phyloP scores from a whole-genome alignment of 2,329 filamentous ascomycete genomes.

The Intubia oerlemansii region DNA sequence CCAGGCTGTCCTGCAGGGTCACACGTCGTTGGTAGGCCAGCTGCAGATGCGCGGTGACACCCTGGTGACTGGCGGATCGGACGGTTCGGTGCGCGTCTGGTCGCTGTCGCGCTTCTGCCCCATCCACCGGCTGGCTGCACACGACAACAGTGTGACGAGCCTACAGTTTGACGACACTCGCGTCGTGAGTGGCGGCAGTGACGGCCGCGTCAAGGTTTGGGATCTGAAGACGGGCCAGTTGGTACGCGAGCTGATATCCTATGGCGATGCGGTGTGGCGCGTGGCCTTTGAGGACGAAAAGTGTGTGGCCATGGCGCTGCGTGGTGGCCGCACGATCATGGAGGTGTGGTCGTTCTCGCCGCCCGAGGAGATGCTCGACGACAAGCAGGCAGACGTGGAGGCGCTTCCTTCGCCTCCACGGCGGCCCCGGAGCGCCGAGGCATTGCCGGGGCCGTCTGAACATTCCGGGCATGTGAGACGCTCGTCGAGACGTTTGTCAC shows the following conservation, averaged over 20 bases:
- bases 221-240: slow-evolving; percentile 79
- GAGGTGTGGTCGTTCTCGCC: slow-evolving; percentile 97
- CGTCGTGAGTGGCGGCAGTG: slow-evolving; percentile 87
- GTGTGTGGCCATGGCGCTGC: slow-evolving; percentile 82
- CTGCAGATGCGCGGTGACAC: slow-evolving; percentile 90
- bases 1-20: slow-evolving; percentile 81
- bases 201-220: slow-evolving; percentile 98
- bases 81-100: slow-evolving; percentile 93
- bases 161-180: slow-evolving; percentile 91
- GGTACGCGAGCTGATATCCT: slow-evolving; percentile 75
- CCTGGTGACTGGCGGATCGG: slow-evolving; percentile 85
- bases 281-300: slow-evolving; percentile 98
- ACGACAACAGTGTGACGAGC: slow-evolving; percentile 96
- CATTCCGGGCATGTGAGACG: too few species aligned
- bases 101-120: slow-evolving; percentile 76
- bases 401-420: slow-evolving; percentile 16
- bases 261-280: slow-evolving; percentile 89
- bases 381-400: too few species aligned
- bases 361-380: slow-evolving; percentile 44
- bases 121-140: slow-evolving; percentile 83
- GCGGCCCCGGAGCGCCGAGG: slow-evolving; percentile 29
- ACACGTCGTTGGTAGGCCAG: slow-evolving; percentile 91
- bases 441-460: too few species aligned
- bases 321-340: slow-evolving; percentile 79
- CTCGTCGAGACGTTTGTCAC: too few species aligned